phyloP scores from a whole-genome alignment of 805 yeast species.

The Wickerhamiella kazuoi region DNA sequence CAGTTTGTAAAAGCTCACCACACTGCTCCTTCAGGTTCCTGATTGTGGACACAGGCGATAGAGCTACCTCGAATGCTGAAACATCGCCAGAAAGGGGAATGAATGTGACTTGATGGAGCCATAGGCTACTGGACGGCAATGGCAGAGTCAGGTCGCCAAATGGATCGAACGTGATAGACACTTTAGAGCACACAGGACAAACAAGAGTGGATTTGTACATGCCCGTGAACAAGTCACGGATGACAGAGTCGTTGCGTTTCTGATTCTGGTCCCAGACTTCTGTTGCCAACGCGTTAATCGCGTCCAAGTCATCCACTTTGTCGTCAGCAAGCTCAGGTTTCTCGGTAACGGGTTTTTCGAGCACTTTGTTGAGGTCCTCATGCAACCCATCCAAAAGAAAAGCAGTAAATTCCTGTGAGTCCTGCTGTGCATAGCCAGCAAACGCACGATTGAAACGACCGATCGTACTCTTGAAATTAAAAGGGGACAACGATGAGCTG shows the following conservation, averaged over 20 bases:
- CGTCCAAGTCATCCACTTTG: constrained; percentile 34
- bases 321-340: constrained; percentile 63
- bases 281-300: constrained; percentile 43
- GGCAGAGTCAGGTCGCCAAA: constrained; percentile 82
- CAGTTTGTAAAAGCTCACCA: constrained; percentile 26
- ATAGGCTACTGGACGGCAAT: constrained; percentile 54
- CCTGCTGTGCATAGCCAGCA: constrained; percentile 74
- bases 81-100: constrained; percentile 42
- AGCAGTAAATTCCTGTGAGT: constrained; percentile 82
- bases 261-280: constrained; percentile 69
- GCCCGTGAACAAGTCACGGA: constrained; percentile 78
- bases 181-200: constrained; percentile 68
- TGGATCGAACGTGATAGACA: constrained; percentile 85
- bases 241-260: constrained; percentile 65
- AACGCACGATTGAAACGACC: constrained; percentile 69
- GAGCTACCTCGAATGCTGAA: constrained; percentile 46
- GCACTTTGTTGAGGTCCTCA: constrained; percentile 75
- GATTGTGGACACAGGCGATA: constrained; percentile 46
- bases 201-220: constrained; percentile 74
- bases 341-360: constrained; percentile 69
- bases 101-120: constrained; percentile 49
- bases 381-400: constrained; percentile 77
- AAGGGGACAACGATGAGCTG: constrained; percentile 34
- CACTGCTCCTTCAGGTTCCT: constrained; percentile 46
- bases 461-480: constrained; percentile 58